Conservation (phyloP, 192 early-diverging fungal species). For the Dispira simplex region DNA sequence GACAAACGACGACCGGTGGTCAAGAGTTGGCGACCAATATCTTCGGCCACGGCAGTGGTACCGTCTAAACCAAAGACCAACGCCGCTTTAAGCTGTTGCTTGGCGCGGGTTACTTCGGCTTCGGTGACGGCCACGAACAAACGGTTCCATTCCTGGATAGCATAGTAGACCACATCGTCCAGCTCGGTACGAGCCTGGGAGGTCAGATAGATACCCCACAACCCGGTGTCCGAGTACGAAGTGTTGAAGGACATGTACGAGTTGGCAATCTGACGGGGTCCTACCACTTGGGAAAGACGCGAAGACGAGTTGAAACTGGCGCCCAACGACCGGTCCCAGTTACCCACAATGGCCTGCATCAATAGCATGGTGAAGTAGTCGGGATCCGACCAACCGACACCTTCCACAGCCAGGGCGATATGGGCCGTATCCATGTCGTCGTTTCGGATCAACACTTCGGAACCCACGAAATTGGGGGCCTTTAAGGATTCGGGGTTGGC, state of each 20-base stretch:
- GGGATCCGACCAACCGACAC: constrained; percentile 84
- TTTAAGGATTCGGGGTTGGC: constrained; percentile 26
- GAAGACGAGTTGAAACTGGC: constrained; percentile 76
- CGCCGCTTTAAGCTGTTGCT: constrained; percentile 95
- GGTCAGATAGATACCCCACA: constrained; percentile 91
- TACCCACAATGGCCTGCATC: constrained; percentile 88
- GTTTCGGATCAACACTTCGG: constrained; percentile 78
- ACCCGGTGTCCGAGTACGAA: constrained; percentile 92
- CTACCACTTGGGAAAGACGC: constrained; percentile 66
- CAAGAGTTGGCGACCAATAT: constrained; percentile 94
- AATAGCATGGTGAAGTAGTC: constrained; percentile 95
- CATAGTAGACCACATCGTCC: constrained; percentile 77
- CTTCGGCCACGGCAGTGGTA: constrained; percentile 88
- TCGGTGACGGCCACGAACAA: constrained; percentile 72
- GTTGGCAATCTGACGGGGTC: constrained; percentile 80
- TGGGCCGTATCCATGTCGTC: constrained; percentile 82
- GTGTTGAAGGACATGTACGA: constrained; percentile 99
- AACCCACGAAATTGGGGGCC: constrained; percentile 72
- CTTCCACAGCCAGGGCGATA: constrained; percentile 96
- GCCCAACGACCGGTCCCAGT: constrained; percentile 92
- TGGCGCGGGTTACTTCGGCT: constrained; percentile 89
- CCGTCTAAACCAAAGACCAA: constrained; percentile 86
- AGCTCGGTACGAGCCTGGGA: constrained; percentile 67
- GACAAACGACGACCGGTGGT: constrained; percentile 82
- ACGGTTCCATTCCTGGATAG: constrained; percentile 87